phyloP scores from a whole-genome alignment of 1,139 yeast genomes.

The Candida sanyaensis region DNA sequence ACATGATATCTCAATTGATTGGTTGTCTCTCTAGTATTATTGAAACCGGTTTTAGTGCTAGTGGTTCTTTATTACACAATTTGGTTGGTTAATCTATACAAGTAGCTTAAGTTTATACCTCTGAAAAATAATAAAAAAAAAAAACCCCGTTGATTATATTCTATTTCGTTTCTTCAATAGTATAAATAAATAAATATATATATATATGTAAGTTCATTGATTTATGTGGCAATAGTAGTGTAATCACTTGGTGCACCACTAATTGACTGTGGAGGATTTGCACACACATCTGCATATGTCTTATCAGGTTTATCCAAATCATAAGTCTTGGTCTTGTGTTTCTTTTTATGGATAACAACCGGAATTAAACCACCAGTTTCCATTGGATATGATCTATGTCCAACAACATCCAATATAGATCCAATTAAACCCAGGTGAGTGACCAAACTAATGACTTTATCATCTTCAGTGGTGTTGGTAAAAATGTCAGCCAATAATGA shows the following conservation, averaged over 20 bases:
- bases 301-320: constrained; percentile 18
- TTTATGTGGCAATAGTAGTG: constrained; percentile 1
- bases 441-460: constrained; percentile 32
- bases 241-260: constrained; percentile 10
- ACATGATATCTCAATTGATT: constrained; percentile 2
- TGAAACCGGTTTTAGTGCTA: background rate
- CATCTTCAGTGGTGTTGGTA: constrained; percentile 18
- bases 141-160: background rate
- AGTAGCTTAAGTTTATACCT: too few species aligned
- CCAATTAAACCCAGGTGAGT: constrained; percentile 38
- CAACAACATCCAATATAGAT: constrained; percentile 29
- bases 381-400: constrained; percentile 21
- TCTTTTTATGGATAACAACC: constrained; percentile 14
- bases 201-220: too few species aligned
- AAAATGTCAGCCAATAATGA: constrained; percentile 34
- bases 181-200: too few species aligned
- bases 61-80: constrained; percentile 2
- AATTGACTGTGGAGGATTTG: constrained; percentile 11
- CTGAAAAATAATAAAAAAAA: too few species aligned
- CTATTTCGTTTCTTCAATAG: background rate
- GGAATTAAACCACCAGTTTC: constrained; percentile 17
- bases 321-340: constrained; percentile 10
- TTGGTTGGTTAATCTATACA: background rate
- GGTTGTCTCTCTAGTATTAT: background rate
- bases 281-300: constrained; percentile 17